phyloP scores from a whole-genome alignment of 345 rosid genomes.

The Gossypium rotundifolium region DNA sequence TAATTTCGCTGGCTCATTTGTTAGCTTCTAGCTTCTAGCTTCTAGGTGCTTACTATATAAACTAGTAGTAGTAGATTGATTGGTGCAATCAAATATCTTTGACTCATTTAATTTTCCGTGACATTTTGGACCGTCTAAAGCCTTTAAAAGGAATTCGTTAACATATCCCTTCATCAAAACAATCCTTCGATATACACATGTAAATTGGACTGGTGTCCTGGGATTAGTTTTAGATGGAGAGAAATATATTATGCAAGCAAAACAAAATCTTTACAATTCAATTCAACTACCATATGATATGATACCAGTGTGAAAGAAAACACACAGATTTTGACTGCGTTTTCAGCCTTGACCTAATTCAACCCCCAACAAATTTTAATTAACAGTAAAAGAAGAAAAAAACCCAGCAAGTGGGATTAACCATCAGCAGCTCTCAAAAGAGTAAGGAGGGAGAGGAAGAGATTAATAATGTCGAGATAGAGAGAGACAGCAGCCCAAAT shows the following conservation, averaged over 20 bases:
- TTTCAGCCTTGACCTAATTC: neutral
- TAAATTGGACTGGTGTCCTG: too few relatives aligned
- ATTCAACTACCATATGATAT: neutral
- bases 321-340: neutral
- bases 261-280: neutral
- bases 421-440: conserved; percentile 45
- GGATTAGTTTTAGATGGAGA: neutral
- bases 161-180: neutral
- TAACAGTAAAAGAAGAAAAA: neutral
- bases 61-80: too few relatives aligned
- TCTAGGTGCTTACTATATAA: neutral
- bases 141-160: too few relatives aligned
- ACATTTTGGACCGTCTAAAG: too few relatives aligned
- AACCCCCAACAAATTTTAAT: neutral
- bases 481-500: conserved; percentile 60
- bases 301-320: neutral
- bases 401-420: conserved; percentile 2
- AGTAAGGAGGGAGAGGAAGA: conserved; percentile 48
- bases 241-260: neutral
- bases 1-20: neutral
- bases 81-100: too few relatives aligned
- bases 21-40: neutral
- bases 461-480: conserved; percentile 53
- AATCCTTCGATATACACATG: neutral
- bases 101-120: too few relatives aligned